Percentiles rank a stretch among this genome's conserved stretches.
Evolutionary conservation across 805 yeast species (phyloP).

Genomic region (Candida hungchunana): DNA sequence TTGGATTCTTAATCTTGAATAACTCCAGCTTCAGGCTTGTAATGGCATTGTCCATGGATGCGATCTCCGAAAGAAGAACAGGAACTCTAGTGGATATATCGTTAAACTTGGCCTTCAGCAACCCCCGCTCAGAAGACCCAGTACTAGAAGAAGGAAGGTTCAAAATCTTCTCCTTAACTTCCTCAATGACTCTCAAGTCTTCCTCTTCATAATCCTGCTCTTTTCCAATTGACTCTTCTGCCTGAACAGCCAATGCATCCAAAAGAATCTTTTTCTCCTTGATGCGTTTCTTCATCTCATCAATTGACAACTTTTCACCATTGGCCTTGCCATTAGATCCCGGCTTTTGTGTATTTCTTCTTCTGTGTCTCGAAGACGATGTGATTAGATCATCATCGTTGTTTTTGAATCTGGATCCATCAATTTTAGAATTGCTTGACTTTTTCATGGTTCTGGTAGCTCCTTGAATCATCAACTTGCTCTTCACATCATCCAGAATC

Average conservation of each 20-base stretch:
- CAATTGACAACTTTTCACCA: constrained; percentile 30
- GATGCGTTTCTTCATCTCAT: constrained; percentile 60
- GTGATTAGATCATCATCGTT: constrained; percentile 55
- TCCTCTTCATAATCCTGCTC: constrained; percentile 43
- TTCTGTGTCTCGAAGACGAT: constrained; percentile 26
- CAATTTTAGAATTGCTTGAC: constrained; percentile 26
- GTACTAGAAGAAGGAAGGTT: constrained; percentile 38
- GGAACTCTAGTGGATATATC: constrained; percentile 47
- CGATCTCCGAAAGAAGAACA: constrained; percentile 54
- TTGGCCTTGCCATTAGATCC: neutral
- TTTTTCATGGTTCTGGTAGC: constrained; percentile 19
- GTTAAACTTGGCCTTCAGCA: constrained; percentile 35
- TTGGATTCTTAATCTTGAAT: constrained; percentile 63
- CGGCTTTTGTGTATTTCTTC: constrained; percentile 16
- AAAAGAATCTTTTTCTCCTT: constrained; percentile 73
- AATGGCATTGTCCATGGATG: constrained; percentile 60
- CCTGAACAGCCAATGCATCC: constrained; percentile 36
- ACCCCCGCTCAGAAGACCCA: constrained; percentile 8
- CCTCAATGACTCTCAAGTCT: constrained; percentile 37
- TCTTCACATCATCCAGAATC: constrained; percentile 71
- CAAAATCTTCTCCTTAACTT: constrained; percentile 42
- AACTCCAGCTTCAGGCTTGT: constrained; percentile 60
- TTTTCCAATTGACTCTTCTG: constrained; percentile 32
- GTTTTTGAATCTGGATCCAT: constrained; percentile 60
- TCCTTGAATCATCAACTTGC: constrained; percentile 29